Conservation (phyloP, 305 asterid species). For the Solanum hybrid region DNA sequence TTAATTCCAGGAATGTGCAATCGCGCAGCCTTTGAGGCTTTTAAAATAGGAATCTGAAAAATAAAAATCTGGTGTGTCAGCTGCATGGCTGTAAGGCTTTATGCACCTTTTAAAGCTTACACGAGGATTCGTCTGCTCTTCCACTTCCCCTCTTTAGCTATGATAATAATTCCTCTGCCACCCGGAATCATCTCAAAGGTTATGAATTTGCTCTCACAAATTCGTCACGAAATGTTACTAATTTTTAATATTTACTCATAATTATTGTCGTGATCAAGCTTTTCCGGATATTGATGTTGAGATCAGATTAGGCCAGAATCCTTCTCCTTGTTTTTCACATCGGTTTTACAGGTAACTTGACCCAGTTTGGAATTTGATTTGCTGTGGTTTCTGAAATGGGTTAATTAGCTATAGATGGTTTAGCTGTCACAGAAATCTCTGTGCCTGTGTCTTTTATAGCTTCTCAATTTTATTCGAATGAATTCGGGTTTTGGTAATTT, state of each 20-base stretch:
- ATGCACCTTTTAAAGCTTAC: slow-evolving; percentile 38
- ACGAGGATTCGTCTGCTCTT: slow-evolving; percentile 42
- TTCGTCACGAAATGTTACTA: background rate
- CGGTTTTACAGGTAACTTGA: slow-evolving; percentile 1
- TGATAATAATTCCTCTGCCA: slow-evolving; percentile 31
- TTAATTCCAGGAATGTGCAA: background rate
- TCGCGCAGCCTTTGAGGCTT: background rate
- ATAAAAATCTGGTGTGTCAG: slow-evolving; percentile 3
- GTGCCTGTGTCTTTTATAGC: background rate
- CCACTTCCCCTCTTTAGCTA: slow-evolving; percentile 28
- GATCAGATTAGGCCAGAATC: slow-evolving; percentile 25
- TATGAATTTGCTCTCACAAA: slow-evolving; percentile 4
- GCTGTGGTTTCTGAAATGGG: slow-evolving; percentile 15
- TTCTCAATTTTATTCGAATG: background rate
- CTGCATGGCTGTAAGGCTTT: slow-evolving; percentile 70
- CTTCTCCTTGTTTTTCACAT: background rate
- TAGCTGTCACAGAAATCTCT: background rate
- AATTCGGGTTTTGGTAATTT: background rate
- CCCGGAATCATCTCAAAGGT: slow-evolving; percentile 23
- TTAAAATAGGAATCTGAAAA: slow-evolving; percentile 2
- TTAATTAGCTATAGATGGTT: slow-evolving; percentile 6
- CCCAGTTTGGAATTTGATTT: background rate
- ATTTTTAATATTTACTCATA: slow-evolving; percentile 6
- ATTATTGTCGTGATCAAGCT: background rate
- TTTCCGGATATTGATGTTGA: slow-evolving; percentile 1